Percentiles rank a stretch among this genome's conserved stretches.
phyloP scores from a whole-genome alignment of 345 rosid genomes.

The Bretschneidera sinensis region DNA sequence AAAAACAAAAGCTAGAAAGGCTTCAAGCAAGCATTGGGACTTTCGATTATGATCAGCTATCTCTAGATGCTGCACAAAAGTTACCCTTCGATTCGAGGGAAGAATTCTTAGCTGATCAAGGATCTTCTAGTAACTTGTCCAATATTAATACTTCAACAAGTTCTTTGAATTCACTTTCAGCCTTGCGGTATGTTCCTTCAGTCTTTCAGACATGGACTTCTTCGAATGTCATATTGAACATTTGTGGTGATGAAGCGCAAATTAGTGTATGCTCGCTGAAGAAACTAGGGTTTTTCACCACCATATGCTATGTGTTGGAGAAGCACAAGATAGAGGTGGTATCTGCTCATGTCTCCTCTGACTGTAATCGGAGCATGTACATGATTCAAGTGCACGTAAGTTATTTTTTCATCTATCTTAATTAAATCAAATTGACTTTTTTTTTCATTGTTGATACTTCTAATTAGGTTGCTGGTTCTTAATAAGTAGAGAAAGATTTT shows the following conservation, averaged over 20 bases:
- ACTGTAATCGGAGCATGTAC: slow-evolving; percentile 30
- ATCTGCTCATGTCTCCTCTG: slow-evolving; percentile 45
- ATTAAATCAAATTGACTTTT: too few relatives aligned
- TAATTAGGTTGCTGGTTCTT: too few relatives aligned
- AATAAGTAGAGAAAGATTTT: too few relatives aligned
- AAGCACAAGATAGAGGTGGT: slow-evolving; percentile 52
- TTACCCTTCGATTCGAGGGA: slow-evolving; percentile 30
- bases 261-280: slow-evolving; percentile 46
- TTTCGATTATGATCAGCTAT: slow-evolving; percentile 24
- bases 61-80: slow-evolving; percentile 22
- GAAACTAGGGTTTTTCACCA: slow-evolving; percentile 43
- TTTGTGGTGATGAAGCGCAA: slow-evolving; percentile 56
- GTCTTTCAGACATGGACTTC: slow-evolving; percentile 57
- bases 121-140: slow-evolving; percentile 18
- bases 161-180: too few relatives aligned
- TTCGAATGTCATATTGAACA: slow-evolving; percentile 50
- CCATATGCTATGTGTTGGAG: slow-evolving; percentile 50
- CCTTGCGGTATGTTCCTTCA: too few relatives aligned
- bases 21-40: slow-evolving; percentile 11
- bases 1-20: slow-evolving; percentile 47
- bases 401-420: slow-evolving; percentile 2
- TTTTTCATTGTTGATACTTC: not conserved
- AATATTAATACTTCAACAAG: too few relatives aligned
- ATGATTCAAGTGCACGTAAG: slow-evolving; percentile 62
- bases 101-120: slow-evolving; percentile 50